phyloP scores from a whole-genome alignment of 2,329 filamentous ascomycete genomes.

The Aspergillus pseudotamarii region DNA sequence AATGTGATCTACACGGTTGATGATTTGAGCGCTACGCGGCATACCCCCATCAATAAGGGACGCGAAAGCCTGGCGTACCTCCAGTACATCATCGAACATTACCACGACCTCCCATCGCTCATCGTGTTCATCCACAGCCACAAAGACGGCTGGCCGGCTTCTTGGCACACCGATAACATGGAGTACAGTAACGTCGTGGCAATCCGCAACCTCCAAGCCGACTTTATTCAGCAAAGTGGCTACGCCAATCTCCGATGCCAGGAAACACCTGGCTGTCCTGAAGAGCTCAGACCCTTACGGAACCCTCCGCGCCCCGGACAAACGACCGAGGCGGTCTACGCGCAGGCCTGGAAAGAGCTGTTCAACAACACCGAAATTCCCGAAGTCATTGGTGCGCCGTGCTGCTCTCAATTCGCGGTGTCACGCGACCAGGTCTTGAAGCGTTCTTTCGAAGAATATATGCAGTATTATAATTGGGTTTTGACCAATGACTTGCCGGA shows the following conservation, averaged over 20 bases:
- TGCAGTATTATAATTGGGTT: slow-evolving; percentile 51
- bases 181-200: slow-evolving; percentile 57
- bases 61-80: slow-evolving; percentile 50
- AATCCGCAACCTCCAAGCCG: slow-evolving; percentile 52
- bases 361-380: slow-evolving; percentile 51
- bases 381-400: slow-evolving; percentile 56
- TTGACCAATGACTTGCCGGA: slow-evolving; percentile 49
- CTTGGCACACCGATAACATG: slow-evolving; percentile 62
- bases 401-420: slow-evolving; percentile 68
- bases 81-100: slow-evolving; percentile 51
- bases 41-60: slow-evolving; percentile 46
- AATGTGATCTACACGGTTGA: slow-evolving; percentile 49
- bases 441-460: slow-evolving; percentile 48
- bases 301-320: slow-evolving; percentile 29
- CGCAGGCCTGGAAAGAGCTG: slow-evolving; percentile 38
- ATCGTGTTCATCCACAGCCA: slow-evolving; percentile 61
- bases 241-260: slow-evolving; percentile 63
- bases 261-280: slow-evolving; percentile 36
- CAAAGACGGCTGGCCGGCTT: slow-evolving; percentile 44
- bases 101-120: slow-evolving; percentile 52
- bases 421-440: slow-evolving; percentile 52
- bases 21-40: slow-evolving; percentile 32
- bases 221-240: slow-evolving; percentile 54
- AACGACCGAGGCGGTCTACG: slow-evolving; percentile 33
- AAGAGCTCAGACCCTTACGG: slow-evolving; percentile 34